These are phyloP conservation scores for Diplodia scrobiculata DNA, from an alignment of 2,329 filamentous ascomycete species.

Conservation along the genomic window DNA sequence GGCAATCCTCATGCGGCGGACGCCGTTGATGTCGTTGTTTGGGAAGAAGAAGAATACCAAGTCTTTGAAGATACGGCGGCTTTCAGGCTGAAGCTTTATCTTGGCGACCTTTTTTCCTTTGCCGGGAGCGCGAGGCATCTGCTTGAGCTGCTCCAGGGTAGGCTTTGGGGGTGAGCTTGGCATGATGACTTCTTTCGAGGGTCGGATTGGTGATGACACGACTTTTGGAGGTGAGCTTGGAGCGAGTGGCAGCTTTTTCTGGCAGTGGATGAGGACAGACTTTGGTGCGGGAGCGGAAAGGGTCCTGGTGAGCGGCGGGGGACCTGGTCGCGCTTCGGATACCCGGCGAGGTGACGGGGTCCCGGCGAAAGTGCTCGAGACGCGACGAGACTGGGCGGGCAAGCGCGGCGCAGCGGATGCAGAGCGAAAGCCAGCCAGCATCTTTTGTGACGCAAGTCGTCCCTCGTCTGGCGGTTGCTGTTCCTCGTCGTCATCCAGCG, in stretches of 20 bases:
- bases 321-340: background rate
- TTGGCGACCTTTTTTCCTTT: constrained; percentile 39
- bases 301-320: background rate
- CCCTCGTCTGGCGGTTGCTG: constrained; percentile 34
- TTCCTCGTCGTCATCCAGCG: constrained; percentile 31
- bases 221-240: background rate
- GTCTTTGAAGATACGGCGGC: constrained; percentile 39
- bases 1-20: constrained; percentile 69
- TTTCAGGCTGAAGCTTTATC: constrained; percentile 40
- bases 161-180: background rate
- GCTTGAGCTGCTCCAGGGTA: background rate
- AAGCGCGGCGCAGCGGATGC: background rate
- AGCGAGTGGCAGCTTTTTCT: background rate
- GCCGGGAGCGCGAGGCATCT: constrained; percentile 38
- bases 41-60: constrained; percentile 64
- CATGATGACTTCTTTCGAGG: background rate
- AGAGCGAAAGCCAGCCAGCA: constrained; percentile 21
- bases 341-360: background rate
- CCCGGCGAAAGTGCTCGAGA: background rate
- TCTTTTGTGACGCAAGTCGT: constrained; percentile 32
- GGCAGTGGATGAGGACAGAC: background rate
- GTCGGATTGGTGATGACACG: background rate
- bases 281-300: background rate
- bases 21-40: constrained; percentile 70
- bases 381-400: background rate